phyloP scores from a whole-genome alignment of 768 basidiomycete species.

The Pisolithus sp. region DNA sequence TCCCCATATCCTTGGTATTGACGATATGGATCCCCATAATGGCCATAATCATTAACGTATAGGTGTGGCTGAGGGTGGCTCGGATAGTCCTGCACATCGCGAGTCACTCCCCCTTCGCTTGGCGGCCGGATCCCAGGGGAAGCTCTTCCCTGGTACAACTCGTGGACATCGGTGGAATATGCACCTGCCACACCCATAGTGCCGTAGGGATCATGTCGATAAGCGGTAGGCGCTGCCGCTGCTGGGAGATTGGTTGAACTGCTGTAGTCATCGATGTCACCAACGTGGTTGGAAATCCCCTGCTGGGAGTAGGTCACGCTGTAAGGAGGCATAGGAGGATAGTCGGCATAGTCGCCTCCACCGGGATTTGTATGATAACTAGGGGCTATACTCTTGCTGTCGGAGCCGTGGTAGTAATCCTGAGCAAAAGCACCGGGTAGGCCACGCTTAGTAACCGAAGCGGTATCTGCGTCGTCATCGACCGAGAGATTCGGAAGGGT shows the following conservation, averaged over 20 bases:
- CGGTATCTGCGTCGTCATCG: conserved; percentile 62
- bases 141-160: conserved; percentile 49
- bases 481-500: conserved; percentile 90
- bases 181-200: conserved; percentile 18
- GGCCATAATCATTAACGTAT: conserved; percentile 23
- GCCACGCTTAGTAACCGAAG: conserved; percentile 50
- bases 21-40: conserved; percentile 21
- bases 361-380: conserved; percentile 33
- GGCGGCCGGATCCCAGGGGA: conserved; percentile 29
- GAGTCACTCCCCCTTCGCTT: conserved; percentile 30
- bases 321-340: conserved; percentile 73
- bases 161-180: conserved; percentile 41
- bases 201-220: conserved; percentile 29
- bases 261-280: conserved; percentile 65
- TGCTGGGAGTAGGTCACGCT: conserved; percentile 58
- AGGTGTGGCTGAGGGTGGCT: conserved; percentile 21
- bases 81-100: conserved; percentile 35
- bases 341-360: conserved; percentile 41
- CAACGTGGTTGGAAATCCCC: conserved; percentile 42
- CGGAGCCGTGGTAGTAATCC: conserved; percentile 49
- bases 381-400: conserved; percentile 36
- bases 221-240: conserved; percentile 54
- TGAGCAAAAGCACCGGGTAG: conserved; percentile 47
- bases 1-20: conserved; percentile 26
- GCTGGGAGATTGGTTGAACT: conserved; percentile 55